Evolutionary conservation across 2,329 filamentous ascomycete species (phyloP).

Genomic region (Botrytis galanthina): DNA sequence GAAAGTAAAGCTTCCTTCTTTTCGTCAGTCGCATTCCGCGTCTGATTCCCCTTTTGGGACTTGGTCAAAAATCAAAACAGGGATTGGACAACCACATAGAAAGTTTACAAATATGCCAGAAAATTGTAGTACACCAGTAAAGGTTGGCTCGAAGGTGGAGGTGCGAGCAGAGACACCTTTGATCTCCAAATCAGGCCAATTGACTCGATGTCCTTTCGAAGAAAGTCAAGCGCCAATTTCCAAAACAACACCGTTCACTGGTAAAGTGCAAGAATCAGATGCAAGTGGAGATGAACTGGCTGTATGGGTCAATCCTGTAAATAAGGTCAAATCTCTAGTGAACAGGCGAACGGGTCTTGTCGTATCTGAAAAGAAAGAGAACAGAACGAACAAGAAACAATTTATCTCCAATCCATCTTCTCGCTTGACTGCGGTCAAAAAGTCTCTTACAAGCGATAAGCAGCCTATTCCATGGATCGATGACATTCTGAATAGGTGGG

Average conservation of each 20-base stretch:
- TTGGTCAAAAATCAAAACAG: constrained; percentile 43
- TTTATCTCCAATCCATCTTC: neutral
- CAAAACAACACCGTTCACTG: neutral
- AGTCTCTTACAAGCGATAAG: constrained; percentile 33
- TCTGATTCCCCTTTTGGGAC: constrained; percentile 39
- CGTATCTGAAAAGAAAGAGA: constrained; percentile 32
- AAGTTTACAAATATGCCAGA: neutral
- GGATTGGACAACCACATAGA: constrained; percentile 21
- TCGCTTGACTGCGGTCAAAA: neutral
- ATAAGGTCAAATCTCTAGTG: constrained; percentile 50
- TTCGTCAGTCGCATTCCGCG: constrained; percentile 23
- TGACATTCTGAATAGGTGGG: constrained; percentile 62
- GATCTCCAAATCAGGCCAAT: constrained; percentile 43
- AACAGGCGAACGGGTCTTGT: constrained; percentile 56
- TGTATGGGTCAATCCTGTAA: constrained; percentile 61
- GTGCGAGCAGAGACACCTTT: constrained; percentile 32
- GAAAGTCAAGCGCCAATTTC: constrained; percentile 29
- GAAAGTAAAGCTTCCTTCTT: constrained; percentile 33
- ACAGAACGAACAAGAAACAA: neutral
- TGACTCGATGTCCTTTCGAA: constrained; percentile 48
- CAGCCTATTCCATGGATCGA: constrained; percentile 54
- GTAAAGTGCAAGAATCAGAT: constrained; percentile 12
- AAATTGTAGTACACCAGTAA: neutral
- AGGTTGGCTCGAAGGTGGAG: neutral
- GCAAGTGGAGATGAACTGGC: constrained; percentile 42